Evolutionary conservation across 2,329 filamentous ascomycete species (phyloP).

Genomic region (Dactylellina haptotyla): DNA sequence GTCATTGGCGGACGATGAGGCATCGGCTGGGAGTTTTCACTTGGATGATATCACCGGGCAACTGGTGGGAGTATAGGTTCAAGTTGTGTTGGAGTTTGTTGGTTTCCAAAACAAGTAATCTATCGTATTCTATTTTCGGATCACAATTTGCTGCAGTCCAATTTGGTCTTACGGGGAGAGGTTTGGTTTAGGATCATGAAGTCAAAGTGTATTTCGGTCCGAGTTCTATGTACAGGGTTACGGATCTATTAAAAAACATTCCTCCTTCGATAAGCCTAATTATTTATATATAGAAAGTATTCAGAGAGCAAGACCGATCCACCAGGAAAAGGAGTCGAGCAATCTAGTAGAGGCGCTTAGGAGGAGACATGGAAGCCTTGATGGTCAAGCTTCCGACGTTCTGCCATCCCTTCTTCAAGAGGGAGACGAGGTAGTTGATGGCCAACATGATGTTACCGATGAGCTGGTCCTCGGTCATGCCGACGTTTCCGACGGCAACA

Average conservation of each 20-base stretch:
- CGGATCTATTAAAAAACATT: too few relatives aligned
- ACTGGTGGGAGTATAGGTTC: neutral
- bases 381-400: conserved; percentile 99
- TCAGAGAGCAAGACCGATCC: too few relatives aligned
- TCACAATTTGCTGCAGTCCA: too few relatives aligned
- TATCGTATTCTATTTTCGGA: too few relatives aligned
- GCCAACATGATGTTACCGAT: conserved; percentile 99
- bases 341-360: conserved; percentile 93
- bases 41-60: neutral
- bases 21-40: neutral
- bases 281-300: too few relatives aligned
- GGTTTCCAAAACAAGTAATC: too few relatives aligned
- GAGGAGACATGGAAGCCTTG: conserved; percentile 99
- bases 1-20: neutral
- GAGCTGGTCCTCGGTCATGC: conserved; percentile 94
- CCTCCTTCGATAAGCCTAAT: too few relatives aligned
- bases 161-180: too few relatives aligned
- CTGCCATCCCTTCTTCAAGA: conserved; percentile 99
- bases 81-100: too few relatives aligned
- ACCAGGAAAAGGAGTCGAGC: conserved; percentile 23
- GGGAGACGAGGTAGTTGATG: conserved; percentile 99
- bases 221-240: too few relatives aligned
- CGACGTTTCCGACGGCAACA: conserved; percentile 98
- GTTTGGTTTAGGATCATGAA: too few relatives aligned
- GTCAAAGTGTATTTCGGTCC: too few relatives aligned